Percentiles rank a stretch among this genome's conserved stretches.
These are phyloP conservation scores for Hygrocybe coccinea DNA, from an alignment of 768 basidiomycete species.

Conservation along the genomic window DNA sequence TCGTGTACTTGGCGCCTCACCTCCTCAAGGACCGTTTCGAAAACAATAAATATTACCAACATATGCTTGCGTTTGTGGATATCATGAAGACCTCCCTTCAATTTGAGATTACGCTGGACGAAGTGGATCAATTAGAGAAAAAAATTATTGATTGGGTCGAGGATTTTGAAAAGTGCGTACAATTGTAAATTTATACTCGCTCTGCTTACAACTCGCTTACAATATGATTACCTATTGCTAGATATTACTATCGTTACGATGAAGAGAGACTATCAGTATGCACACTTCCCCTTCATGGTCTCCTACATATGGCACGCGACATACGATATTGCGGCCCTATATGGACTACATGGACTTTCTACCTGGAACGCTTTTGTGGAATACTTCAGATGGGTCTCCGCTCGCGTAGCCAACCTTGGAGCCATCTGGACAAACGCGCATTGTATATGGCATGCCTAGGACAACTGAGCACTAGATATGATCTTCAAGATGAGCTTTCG, in stretches of 20 bases:
- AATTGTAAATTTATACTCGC: too few species aligned
- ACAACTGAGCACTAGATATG: constrained; percentile 22
- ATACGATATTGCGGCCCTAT: constrained; percentile 31
- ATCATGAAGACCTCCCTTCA: constrained; percentile 34
- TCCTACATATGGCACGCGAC: constrained; percentile 30
- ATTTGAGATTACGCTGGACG: constrained; percentile 22
- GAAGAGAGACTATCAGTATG: constrained; percentile 25
- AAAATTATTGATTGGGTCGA: constrained; percentile 34
- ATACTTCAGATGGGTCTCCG: constrained; percentile 20
- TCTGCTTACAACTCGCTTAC: constrained; percentile 11
- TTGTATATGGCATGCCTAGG: constrained; percentile 23
- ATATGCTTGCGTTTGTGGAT: constrained; percentile 31
- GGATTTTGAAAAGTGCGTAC: constrained; percentile 34
- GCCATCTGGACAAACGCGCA: constrained; percentile 22
- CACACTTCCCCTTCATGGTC: constrained; percentile 29
- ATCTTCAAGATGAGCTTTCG: constrained; percentile 18
- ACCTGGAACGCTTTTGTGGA: constrained; percentile 34
- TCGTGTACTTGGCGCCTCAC: constrained; percentile 32
- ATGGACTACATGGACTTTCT: constrained; percentile 34
- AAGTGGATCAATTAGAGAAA: constrained; percentile 24
- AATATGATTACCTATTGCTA: constrained; percentile 21
- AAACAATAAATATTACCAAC: constrained; percentile 38
- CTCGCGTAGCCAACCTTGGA: constrained; percentile 24
- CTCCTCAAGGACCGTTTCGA: constrained; percentile 22
- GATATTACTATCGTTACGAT: constrained; percentile 32